phyloP scores from a whole-genome alignment of 2,329 filamentous ascomycete genomes.

The Colletotrichum tabaci region DNA sequence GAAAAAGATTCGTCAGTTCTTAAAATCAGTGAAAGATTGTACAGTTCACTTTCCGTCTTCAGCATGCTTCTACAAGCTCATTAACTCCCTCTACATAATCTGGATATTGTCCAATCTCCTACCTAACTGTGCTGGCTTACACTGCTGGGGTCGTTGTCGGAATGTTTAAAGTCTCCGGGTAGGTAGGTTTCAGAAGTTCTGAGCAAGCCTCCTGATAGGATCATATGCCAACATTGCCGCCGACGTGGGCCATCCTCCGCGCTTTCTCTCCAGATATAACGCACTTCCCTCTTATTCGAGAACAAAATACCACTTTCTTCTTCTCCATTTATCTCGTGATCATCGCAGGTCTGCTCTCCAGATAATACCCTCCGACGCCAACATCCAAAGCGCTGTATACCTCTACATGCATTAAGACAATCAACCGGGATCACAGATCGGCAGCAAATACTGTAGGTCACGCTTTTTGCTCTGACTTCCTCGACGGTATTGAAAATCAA shows the following conservation, averaged over 20 bases:
- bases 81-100: background rate
- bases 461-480: background rate
- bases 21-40: background rate
- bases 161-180: slow-evolving; percentile 3
- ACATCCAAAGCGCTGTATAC: background rate
- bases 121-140: background rate
- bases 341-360: background rate
- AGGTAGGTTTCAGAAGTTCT: background rate
- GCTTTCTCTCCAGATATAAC: no score
- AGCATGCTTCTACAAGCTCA: background rate
- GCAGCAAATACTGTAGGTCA: background rate
- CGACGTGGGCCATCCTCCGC: background rate
- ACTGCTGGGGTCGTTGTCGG: background rate
- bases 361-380: background rate
- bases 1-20: background rate
- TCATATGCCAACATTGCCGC: background rate
- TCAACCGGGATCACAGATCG: background rate
- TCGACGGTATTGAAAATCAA: no score
- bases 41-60: no score
- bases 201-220: background rate
- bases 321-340: background rate
- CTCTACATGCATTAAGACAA: background rate
- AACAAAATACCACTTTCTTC: background rate
- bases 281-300: background rate
- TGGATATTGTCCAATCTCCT: background rate